These are phyloP conservation scores for Leccinum aurantiacum DNA, from an alignment of 768 basidiomycete genomes.

Conservation along the genomic window DNA sequence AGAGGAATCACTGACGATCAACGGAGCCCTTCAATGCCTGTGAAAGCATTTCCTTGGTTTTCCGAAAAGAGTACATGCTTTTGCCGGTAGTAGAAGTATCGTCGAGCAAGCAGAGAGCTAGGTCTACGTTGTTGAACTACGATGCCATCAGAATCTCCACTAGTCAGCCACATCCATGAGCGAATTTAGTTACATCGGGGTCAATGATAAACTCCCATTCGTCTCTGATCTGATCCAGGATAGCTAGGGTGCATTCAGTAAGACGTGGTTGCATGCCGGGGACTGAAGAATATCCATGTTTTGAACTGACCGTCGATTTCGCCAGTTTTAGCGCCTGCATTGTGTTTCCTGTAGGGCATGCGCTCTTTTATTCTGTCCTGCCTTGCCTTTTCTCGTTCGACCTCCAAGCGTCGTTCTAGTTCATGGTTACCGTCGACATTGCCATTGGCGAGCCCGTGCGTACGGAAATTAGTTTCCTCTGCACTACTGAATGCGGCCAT, in stretches of 20 bases:
- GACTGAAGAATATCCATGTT: not conserved
- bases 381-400: conserved; percentile 61
- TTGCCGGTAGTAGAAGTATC: conserved; percentile 65
- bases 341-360: conserved; percentile 54
- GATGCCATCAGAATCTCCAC: conserved; percentile 10
- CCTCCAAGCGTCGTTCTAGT: conserved; percentile 56
- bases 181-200: conserved; percentile 57
- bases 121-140: conserved; percentile 91
- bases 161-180: not conserved
- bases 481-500: conserved; percentile 73
- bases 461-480: conserved; percentile 44
- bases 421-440: conserved; percentile 56
- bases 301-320: conserved; percentile 80
- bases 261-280: not conserved
- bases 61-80: conserved; percentile 73
- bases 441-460: conserved; percentile 52
- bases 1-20: conserved; percentile 58
- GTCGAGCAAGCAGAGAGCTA: conserved; percentile 88
- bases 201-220: conserved; percentile 90
- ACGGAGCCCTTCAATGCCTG: conserved; percentile 84
- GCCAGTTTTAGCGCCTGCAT: conserved; percentile 60
- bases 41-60: conserved; percentile 75
- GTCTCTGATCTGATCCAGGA: conserved; percentile 82
- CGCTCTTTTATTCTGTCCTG: conserved; percentile 71
- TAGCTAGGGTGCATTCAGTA: conserved; percentile 45